These are phyloP conservation scores for Trypanosoma boissoni DNA, from an alignment of 208 protist species.

Conservation along the genomic window DNA sequence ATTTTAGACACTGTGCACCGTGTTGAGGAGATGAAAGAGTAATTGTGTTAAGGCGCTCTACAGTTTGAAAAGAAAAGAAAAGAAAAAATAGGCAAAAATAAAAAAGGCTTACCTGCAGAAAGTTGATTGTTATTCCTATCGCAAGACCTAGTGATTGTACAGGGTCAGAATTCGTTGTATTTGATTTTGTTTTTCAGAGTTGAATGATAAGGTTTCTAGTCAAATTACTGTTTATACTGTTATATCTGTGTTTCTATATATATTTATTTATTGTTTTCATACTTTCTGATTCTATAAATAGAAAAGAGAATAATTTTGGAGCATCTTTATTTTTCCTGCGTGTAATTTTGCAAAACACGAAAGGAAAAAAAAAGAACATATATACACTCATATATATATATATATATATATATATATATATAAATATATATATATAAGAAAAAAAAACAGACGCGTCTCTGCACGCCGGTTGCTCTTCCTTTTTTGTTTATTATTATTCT, in stretches of 20 bases:
- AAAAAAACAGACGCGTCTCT: not conserved
- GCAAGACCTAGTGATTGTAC: no score
- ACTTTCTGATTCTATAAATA: no score
- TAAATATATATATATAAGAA: not conserved
- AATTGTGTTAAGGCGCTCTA: not conserved
- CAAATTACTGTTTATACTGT: no score
- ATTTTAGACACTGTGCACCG: slow-evolving; percentile 12
- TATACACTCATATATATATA: not conserved
- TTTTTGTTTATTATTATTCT: slow-evolving; percentile 9
- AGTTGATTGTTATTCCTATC: no score
- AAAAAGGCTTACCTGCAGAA: no score
- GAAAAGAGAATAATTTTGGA: no score
- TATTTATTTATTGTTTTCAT: no score
- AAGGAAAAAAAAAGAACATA: not conserved
- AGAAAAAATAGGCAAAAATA: not conserved
- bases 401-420: slow-evolving; percentile 2
- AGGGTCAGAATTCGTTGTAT: no score
- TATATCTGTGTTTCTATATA: no score
- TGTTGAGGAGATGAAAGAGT: slow-evolving; percentile 2
- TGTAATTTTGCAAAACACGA: not conserved
- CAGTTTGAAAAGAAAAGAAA: not conserved
- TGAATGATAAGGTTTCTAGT: no score
- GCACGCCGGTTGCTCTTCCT: not conserved
- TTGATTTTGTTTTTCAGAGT: no score
- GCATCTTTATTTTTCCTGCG: not conserved